Evolutionary conservation across 768 basidiomycete species (phyloP), one percentile per base, ranked within the genome.

Genomic region (Xerocomellus chrysenteron): DNA sequence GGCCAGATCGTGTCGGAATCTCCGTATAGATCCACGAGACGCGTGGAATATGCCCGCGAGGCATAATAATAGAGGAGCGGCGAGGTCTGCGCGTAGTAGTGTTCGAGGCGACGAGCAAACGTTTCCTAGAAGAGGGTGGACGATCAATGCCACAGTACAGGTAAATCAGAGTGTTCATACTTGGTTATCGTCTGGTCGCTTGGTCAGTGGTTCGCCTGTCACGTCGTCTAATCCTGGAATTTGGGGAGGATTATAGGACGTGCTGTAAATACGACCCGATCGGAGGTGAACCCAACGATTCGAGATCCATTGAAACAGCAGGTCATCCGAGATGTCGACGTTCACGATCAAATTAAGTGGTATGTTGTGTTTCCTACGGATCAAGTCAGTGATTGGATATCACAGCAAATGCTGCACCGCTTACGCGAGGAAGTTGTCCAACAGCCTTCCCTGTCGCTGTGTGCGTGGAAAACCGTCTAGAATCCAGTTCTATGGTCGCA

Each of bases 381-480:
- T 7, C 39, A 35, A 26, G 47, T 62, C 35, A 50, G 46, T 36
- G n/a, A 24, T 43, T 0, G 16, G 14, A 45, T 5, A 32, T 26
- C 21, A 2, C 40, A 26, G 16, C 8, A 11, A n/a, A 21, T 5
- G 47, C 14, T 16, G 37, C 58, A 30, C 40, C 24, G 65, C 82
- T 53, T 61, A 88, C 88, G 78, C 78, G 37, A 95, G 82, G 70
- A 91, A 80, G 2, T 75, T 73, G 69, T 95, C 88, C 24, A 95
- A 76, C 35, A 92, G 74, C 65, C 84, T 76, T 10, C 86, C 92
- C 69, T 95, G 94, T 14, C 81, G 82, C 9, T 92, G 76, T 7
- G 92, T 95, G 44, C 94, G 85, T 51, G 94, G 94, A 67, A 95
- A 95, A 32, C 94, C 94, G 57, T 95, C 94, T 48, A 94, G 72